Conservation (phyloP, 352 stramenopile genomes). For the Salisapilia sapeloensis region DNA sequence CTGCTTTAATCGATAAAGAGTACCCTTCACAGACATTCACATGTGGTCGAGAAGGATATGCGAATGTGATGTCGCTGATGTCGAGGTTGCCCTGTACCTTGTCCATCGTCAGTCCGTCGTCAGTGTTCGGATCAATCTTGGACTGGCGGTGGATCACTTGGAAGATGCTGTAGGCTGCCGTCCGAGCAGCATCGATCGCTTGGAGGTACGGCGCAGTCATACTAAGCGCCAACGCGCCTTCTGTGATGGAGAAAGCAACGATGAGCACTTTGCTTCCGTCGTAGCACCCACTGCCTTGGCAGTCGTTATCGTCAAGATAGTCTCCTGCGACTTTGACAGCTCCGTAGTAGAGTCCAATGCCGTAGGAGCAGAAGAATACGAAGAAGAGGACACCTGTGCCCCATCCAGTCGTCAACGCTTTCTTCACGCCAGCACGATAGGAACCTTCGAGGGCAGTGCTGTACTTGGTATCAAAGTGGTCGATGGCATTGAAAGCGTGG, state of each 20-base stretch:
- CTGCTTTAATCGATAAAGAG: conserved; percentile 12
- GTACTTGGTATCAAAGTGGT: conserved; percentile 6
- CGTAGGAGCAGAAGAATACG: conserved; percentile 21
- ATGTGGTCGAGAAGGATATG: conserved; percentile 15
- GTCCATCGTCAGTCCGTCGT: conserved; percentile 4
- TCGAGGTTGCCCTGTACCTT: conserved; percentile 7
- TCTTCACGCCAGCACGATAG: conserved; percentile 6
- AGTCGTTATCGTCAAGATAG: conserved; percentile 10
- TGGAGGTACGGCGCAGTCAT: conserved; percentile 19
- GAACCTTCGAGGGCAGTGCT: conserved; percentile 4
- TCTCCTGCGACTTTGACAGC: conserved; percentile 11
- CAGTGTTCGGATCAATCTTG: conserved; percentile 18
- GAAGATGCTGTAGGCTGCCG: conserved; percentile 28
- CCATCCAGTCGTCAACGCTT: conserved; percentile 13
- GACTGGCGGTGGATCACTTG: conserved; percentile 23
- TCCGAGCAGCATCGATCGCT: conserved; percentile 11
- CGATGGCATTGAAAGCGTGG: conserved; percentile 9
- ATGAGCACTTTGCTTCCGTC: conserved; percentile 21
- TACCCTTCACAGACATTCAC: conserved; percentile 12
- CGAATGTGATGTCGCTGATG: conserved; percentile 55
- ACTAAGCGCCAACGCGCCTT: conserved; percentile 18
- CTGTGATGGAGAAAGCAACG: conserved; percentile 25
- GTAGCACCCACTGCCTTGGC: conserved; percentile 11
- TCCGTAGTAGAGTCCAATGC: conserved; percentile 31
- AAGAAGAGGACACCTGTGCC: conserved; percentile 21